Evolutionary conservation across 495 filamentous ascomycete genomes (phyloP).

Genomic region (Aspergillus asperescens): DNA sequence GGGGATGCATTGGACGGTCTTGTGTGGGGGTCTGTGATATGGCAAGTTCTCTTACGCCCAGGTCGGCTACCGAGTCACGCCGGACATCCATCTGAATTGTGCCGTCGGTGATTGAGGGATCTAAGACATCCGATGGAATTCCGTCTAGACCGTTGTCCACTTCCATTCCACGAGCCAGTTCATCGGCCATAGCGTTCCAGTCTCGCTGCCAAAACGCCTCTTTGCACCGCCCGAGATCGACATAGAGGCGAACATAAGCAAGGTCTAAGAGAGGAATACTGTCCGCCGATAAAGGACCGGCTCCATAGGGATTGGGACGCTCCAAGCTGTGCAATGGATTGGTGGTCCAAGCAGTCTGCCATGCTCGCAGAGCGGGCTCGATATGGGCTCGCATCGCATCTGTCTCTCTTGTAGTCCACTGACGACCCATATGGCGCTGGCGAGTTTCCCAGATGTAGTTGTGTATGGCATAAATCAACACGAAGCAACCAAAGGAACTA

Average conservation of each 20-base stretch:
- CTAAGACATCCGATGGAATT: slow-evolving; percentile 25
- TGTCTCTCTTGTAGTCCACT: slow-evolving; percentile 88
- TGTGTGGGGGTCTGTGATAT: slow-evolving; percentile 42
- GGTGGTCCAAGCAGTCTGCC: slow-evolving; percentile 90
- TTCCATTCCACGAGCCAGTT: slow-evolving; percentile 74
- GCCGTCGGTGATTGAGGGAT: slow-evolving; percentile 28
- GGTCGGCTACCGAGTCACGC: slow-evolving; percentile 37
- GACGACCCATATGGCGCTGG: slow-evolving; percentile 80
- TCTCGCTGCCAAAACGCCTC: slow-evolving; percentile 94
- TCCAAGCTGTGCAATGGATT: slow-evolving; percentile 84
- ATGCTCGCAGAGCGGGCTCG: slow-evolving; percentile 88
- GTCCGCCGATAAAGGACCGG: slow-evolving; percentile 85
- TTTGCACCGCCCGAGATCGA: slow-evolving; percentile 85
- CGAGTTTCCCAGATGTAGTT: slow-evolving; percentile 99
- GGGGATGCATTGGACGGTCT: slow-evolving; percentile 31
- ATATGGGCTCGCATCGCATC: slow-evolving; percentile 97
- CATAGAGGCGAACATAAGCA: slow-evolving; percentile 88
- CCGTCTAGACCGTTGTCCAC: slow-evolving; percentile 68
- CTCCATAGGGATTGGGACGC: slow-evolving; percentile 83
- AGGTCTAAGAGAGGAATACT: slow-evolving; percentile 92
- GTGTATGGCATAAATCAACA: slow-evolving; percentile 92
- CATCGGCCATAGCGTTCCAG: slow-evolving; percentile 88
- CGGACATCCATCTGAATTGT: slow-evolving; percentile 20
- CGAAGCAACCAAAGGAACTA: slow-evolving; percentile 89
- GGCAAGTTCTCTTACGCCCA: slow-evolving; percentile 38